Percentiles rank a stretch among this genome's conserved stretches.
phyloP scores from a whole-genome alignment of 257 asterid species.

The Scutellaria galericulata region DNA sequence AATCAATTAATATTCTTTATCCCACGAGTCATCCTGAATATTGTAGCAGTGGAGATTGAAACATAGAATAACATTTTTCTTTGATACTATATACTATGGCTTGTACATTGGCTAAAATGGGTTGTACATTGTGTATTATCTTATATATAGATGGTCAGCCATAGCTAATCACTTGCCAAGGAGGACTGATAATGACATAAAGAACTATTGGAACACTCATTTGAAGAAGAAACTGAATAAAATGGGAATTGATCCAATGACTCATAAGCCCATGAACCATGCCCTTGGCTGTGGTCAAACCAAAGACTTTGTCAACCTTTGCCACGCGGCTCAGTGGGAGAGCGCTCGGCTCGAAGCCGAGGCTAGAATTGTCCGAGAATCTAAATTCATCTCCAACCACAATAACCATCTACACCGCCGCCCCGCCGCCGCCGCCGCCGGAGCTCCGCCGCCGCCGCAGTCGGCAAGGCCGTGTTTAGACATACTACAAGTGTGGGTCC shows the following conservation, averaged over 20 bases:
- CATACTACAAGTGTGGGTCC: slow-evolving; percentile 42
- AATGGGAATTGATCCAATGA: slow-evolving; percentile 50
- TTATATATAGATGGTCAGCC: slow-evolving; percentile 39
- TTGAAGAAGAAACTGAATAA: slow-evolving; percentile 34
- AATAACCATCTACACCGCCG: background rate
- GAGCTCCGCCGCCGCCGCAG: slow-evolving; percentile 8
- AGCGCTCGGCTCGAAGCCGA: slow-evolving; percentile 52
- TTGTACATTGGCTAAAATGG: background rate
- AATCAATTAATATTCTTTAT: too few species aligned
- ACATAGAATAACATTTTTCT: background rate
- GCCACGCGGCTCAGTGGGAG: slow-evolving; percentile 56
- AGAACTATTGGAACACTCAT: slow-evolving; percentile 48
- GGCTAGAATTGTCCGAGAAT: slow-evolving; percentile 34
- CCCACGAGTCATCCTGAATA: too few species aligned
- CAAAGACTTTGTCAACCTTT: slow-evolving; percentile 17
- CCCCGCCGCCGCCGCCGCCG: slow-evolving; percentile 17
- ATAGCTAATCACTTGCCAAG: slow-evolving; percentile 42
- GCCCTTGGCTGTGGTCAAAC: slow-evolving; percentile 20
- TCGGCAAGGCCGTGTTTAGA: slow-evolving; percentile 40
- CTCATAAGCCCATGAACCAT: slow-evolving; percentile 40
- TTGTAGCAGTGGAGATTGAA: too few species aligned
- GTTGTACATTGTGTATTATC: background rate
- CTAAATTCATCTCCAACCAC: slow-evolving; percentile 20
- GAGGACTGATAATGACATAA: slow-evolving; percentile 49
- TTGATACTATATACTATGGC: background rate